These are phyloP conservation scores for Trypanosomatidae sp. DNA, from an alignment of 208 protist species.

Conservation along the genomic window DNA sequence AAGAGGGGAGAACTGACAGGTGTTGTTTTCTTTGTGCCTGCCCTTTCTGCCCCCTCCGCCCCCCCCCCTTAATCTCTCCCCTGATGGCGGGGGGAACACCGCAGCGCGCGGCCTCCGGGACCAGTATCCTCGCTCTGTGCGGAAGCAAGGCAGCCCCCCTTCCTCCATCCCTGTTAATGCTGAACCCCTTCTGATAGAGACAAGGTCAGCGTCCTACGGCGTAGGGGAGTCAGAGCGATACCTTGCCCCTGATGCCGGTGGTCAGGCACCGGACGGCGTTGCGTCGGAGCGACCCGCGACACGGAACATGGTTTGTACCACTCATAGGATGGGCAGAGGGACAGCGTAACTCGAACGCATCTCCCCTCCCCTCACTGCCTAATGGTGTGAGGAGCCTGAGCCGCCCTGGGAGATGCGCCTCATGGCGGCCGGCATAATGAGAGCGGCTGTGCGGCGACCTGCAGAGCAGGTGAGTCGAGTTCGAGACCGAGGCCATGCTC, in stretches of 20 bases:
- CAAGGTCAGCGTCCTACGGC: not conserved
- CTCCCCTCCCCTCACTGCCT: not conserved
- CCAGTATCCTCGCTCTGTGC: not conserved
- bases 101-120: not conserved
- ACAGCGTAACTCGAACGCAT: not conserved
- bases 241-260: not conserved
- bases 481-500: not conserved
- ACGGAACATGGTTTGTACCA: not conserved
- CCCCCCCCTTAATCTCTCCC: not conserved
- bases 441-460: not conserved
- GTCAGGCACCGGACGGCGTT: not conserved
- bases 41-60: not conserved
- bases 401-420: not conserved
- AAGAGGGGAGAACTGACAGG: not conserved
- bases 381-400: not conserved
- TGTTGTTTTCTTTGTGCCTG: not conserved
- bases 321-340: not conserved
- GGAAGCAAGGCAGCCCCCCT: conserved; percentile 1
- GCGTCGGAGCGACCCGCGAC: too few species aligned
- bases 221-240: not conserved
- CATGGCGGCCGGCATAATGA: not conserved
- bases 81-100: not conserved
- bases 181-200: not conserved
- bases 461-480: not conserved
- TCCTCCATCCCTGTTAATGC: not conserved